Conservation (phyloP, 768 basidiomycete species). For the Mycena leptocephala region DNA sequence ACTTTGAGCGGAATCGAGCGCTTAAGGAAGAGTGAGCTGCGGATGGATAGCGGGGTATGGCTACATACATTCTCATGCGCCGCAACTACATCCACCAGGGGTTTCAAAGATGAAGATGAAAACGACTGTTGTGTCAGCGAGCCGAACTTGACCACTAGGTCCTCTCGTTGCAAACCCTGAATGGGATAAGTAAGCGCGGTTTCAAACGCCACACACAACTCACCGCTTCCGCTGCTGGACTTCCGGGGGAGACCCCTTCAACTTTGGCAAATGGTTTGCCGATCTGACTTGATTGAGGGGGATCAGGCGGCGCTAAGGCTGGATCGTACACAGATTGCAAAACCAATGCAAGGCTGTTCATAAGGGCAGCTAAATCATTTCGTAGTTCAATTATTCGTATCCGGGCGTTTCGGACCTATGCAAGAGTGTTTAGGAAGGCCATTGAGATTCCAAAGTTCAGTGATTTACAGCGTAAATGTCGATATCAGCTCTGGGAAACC, state of each 20-base stretch:
- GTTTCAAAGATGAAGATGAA: slow-evolving; percentile 70
- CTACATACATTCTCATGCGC: slow-evolving; percentile 82
- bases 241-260: slow-evolving; percentile 83
- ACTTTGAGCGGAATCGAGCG: slow-evolving; percentile 72
- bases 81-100: slow-evolving; percentile 82
- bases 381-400: slow-evolving; percentile 80
- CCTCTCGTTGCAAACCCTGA: slow-evolving; percentile 79
- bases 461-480: slow-evolving; percentile 89
- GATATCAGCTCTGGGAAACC: slow-evolving; percentile 91
- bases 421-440: slow-evolving; percentile 74
- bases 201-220: slow-evolving; percentile 26
- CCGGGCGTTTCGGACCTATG: slow-evolving; percentile 47
- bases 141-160: slow-evolving; percentile 85
- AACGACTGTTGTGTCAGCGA: slow-evolving; percentile 70
- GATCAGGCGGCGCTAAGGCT: slow-evolving; percentile 42
- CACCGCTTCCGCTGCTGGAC: slow-evolving; percentile 90
- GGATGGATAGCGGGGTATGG: not conserved
- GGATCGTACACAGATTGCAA: slow-evolving; percentile 81
- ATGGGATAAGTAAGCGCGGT: slow-evolving; percentile 9
- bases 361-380: slow-evolving; percentile 84
- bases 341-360: slow-evolving; percentile 77
- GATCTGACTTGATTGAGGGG: slow-evolving; percentile 33
- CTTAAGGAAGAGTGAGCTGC: slow-evolving; percentile 54
- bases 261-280: slow-evolving; percentile 83
- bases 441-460: slow-evolving; percentile 82